Evolutionary conservation across 805 yeast genomes (phyloP), one percentile per base, ranked within the genome.

Genomic region (Saccharomycopsis lassenensis): DNA sequence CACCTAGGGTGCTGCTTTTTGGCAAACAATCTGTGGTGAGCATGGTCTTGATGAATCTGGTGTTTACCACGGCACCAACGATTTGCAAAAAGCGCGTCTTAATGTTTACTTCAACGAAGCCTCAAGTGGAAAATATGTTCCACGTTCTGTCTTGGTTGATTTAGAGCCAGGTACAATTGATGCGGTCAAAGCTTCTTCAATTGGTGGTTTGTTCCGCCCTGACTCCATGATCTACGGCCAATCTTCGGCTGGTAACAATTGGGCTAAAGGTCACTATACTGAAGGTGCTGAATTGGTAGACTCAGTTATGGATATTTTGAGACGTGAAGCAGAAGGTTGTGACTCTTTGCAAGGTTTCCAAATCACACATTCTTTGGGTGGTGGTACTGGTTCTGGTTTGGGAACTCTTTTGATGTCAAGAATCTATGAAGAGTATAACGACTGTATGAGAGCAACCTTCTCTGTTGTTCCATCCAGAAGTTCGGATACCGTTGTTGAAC

Each of bases 351-450:
- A 86, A 65, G 95, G 95, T 49, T 86, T 86, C 74, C 95, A 86
- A 63, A 78, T 86, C 55, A 67, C 85, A 22, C 86, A 77, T 55
- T 77, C 85, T 19, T 62, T 77, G 26, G 86, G 86, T 54, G 86
- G 95, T 62, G 95, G 95, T 67, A 86, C 95, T 38, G 95, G 95
- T 55, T 83, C 95, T 22, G 95, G 95, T 61, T 77, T 86, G 85
- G 95, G 95, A 57, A 86, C 95, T 30, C 61, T 86, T 50, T 69
- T 86, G 54, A 74, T 86, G 52, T 74, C 86, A 42, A 79, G 78
- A 56, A 80, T 86, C 54, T 75, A 87, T 61, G 95, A 86, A 58
- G 95, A 86, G 59, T 86, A 77, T 53, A 89, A 94, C 35, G 95
- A 86, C 61, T 75, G 95, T 66, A 86, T 86, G 94, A 76, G 84